These are phyloP conservation scores for Sphagnum magellanicum DNA, from an alignment of 228 moss, liverwort and hornwort species.

Conservation along the genomic window DNA sequence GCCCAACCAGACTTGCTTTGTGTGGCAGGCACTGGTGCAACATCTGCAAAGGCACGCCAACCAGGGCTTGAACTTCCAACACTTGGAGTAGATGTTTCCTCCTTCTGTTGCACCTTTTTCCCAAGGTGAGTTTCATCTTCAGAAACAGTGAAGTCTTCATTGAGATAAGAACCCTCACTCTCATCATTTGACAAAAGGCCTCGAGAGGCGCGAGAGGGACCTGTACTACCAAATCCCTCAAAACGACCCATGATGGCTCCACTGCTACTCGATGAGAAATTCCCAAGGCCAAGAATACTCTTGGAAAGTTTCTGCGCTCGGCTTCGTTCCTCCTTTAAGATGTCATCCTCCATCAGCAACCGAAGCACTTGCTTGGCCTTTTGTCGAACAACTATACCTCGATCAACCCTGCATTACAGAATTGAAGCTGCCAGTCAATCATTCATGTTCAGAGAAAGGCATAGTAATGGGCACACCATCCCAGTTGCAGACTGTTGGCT, in stretches of 20 bases:
- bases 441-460: too few relatives aligned
- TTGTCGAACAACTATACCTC: constrained; percentile 30
- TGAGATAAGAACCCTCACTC: constrained; percentile 23
- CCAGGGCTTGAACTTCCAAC: constrained; percentile 19
- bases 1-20: constrained; percentile 20
- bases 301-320: constrained; percentile 38
- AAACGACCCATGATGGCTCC: constrained; percentile 22
- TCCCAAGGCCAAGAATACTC: constrained; percentile 47
- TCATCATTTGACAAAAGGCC: constrained; percentile 26
- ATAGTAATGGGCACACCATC: too few relatives aligned
- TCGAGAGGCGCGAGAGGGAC: constrained; percentile 31
- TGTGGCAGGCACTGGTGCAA: constrained; percentile 18
- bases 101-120: constrained; percentile 21
- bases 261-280: constrained; percentile 13
- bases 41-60: constrained; percentile 45
- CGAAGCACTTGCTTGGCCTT: constrained; percentile 37
- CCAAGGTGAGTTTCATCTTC: constrained; percentile 26
- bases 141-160: constrained; percentile 57
- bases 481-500: too few relatives aligned
- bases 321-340: constrained; percentile 30
- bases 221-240: constrained; percentile 40
- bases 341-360: constrained; percentile 26
- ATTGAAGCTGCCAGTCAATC: too few relatives aligned
- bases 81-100: constrained; percentile 16
- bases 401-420: constrained; percentile 26